Percentiles rank a stretch among this genome's conserved stretches.
phyloP scores from a whole-genome alignment of 1,284 basidiomycete species.

The Cutaneotrichosporon sp. region DNA sequence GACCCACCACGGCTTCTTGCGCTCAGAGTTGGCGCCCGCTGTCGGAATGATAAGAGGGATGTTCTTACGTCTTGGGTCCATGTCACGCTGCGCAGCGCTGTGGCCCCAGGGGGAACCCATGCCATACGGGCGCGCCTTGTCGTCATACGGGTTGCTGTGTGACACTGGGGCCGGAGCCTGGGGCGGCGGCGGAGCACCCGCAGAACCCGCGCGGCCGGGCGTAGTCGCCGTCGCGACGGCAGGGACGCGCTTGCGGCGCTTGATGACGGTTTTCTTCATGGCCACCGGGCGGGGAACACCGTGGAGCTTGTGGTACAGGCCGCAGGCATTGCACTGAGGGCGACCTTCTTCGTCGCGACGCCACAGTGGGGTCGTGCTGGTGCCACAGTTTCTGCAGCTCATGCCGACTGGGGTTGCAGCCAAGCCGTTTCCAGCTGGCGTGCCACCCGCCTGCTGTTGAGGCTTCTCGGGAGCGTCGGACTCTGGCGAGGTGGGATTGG shows the following conservation, averaged over 20 bases:
- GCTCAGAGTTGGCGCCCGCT: slow-evolving; percentile 23
- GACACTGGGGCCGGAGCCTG: background rate
- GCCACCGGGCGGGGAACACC: slow-evolving; percentile 94
- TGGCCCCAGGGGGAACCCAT: slow-evolving; percentile 21
- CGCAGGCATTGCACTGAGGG: slow-evolving; percentile 75
- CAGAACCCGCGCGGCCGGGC: slow-evolving; percentile 19
- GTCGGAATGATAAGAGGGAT: slow-evolving; percentile 25
- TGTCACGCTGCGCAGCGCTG: slow-evolving; percentile 15
- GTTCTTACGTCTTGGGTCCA: slow-evolving; percentile 27
- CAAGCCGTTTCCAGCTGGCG: slow-evolving; percentile 37
- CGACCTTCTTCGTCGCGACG: slow-evolving; percentile 89
- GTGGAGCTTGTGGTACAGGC: slow-evolving; percentile 97
- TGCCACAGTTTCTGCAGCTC: slow-evolving; percentile 87
- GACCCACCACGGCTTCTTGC: slow-evolving; percentile 49
- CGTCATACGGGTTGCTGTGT: slow-evolving; percentile 19
- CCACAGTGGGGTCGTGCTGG: slow-evolving; percentile 93
- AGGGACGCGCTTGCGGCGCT: slow-evolving; percentile 92
- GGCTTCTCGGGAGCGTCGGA: slow-evolving; percentile 22
- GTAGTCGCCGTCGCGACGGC: slow-evolving; percentile 57
- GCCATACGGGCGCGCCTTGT: slow-evolving; percentile 21
- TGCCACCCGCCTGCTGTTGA: slow-evolving; percentile 5
- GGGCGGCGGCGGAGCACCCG: slow-evolving; percentile 13
- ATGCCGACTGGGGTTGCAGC: slow-evolving; percentile 68
- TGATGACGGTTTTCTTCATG: slow-evolving; percentile 99
- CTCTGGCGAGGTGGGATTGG: slow-evolving; percentile 20